Evolutionary conservation across 2,329 filamentous ascomycete species (phyloP), one percentile per base, ranked within the genome.

Genomic region (Diaporthe citri): DNA sequence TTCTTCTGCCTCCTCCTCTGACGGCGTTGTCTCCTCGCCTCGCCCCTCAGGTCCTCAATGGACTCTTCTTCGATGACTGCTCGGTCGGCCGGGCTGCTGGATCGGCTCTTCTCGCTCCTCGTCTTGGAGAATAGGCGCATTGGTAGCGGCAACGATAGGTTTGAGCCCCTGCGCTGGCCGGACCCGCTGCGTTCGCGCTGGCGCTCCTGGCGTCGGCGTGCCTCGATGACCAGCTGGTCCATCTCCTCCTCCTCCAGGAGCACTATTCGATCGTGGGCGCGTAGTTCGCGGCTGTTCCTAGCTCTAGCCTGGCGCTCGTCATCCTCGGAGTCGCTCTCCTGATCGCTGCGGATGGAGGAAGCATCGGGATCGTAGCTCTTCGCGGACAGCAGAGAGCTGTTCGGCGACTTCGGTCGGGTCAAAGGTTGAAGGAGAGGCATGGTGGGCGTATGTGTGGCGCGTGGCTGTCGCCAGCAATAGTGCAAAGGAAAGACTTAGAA

Each of bases 291-390:
- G 80, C 92, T 94, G 77, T 91, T 94, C 64, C 93, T 89, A 46
- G 91, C 91, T 12, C 89, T 89, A 75, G 88, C 86, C 76, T 93
- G 85, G 71, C 94, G 87, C 79, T 94, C 87, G 82, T 95, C 93
- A 82, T 95, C 93, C 78, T 95, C 93, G 83, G 91, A 94, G 81
- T 95, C 93, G 74, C 91, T 93, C 80, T 95, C 93, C 82, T 94
- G 93, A 80, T 94, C 93, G 85, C 89, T 92, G 77, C 90, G 89
- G 43, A 94, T 84, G 9, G 92, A 94, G 17, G 90, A 85, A 71
- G 91, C 92, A 82, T 95, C 93, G 79, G 92, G 91, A 78, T 94
- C 92, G 85, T 93, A 93, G 64, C 86, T 88, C 76, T 86, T 83
- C 55, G 92, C 91, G 17, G 91, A 93, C 62, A 94, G 89, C 64